Percentiles rank a stretch among this genome's conserved stretches.
These are phyloP conservation scores for Trametes gibbosa DNA, from an alignment of 768 basidiomycete species.

Conservation along the genomic window DNA sequence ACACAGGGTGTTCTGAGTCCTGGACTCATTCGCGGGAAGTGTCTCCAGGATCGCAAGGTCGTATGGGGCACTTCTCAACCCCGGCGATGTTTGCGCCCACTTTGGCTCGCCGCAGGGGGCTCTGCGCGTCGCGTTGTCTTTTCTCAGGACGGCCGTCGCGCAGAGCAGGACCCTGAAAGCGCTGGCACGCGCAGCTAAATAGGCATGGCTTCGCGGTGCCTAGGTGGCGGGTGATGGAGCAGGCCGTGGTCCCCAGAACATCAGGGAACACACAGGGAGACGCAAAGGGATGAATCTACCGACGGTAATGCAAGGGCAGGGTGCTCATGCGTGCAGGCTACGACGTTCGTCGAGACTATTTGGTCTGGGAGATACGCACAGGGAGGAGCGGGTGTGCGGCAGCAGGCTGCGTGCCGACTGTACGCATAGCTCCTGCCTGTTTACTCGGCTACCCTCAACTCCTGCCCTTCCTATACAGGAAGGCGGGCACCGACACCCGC, in stretches of 20 bases:
- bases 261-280: constrained; percentile 37
- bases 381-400: constrained; percentile 19
- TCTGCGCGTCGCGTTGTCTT: constrained; percentile 22
- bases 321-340: constrained; percentile 19
- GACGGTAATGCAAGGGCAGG: constrained; percentile 7
- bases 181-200: constrained; percentile 51
- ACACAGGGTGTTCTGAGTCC: constrained; percentile 40
- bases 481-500: constrained; percentile 36
- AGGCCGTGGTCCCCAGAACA: constrained; percentile 9
- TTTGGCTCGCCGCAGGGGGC: constrained; percentile 54
- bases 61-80: constrained; percentile 35
- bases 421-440: constrained; percentile 15
- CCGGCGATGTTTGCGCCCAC: constrained; percentile 51
- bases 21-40: constrained; percentile 38
- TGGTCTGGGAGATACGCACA: constrained; percentile 18
- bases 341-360: constrained; percentile 5
- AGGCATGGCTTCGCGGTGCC: constrained; percentile 48
- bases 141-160: constrained; percentile 23
- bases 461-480: constrained; percentile 40
- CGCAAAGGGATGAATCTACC: constrained; percentile 13
- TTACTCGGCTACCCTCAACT: constrained; percentile 38
- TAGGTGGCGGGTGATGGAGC: constrained; percentile 25
- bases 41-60: constrained; percentile 9
- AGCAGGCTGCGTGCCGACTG: constrained; percentile 9
- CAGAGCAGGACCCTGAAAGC: constrained; percentile 46